Evolutionary conservation across 1,284 basidiomycete species (phyloP).

Genomic region (Malassezia brasiliensis): DNA sequence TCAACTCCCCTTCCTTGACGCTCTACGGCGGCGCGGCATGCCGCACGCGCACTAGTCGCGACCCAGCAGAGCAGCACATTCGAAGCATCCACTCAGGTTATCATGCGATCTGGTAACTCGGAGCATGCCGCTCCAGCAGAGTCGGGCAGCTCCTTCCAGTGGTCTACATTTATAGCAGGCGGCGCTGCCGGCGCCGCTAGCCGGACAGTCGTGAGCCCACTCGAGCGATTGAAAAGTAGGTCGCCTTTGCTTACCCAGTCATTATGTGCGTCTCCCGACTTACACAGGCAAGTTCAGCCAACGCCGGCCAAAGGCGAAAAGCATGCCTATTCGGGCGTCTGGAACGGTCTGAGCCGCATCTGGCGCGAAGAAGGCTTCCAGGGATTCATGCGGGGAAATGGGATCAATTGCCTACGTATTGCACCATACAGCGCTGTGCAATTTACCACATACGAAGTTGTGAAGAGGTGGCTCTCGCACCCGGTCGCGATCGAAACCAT

Average conservation of each 20-base stretch:
- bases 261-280: conserved; percentile 62
- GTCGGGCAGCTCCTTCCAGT: neutral
- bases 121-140: neutral
- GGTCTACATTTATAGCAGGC: conserved; percentile 57
- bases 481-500: neutral
- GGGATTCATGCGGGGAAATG: conserved; percentile 75
- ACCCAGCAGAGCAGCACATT: no score
- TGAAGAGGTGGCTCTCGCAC: conserved; percentile 54
- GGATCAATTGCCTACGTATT: conserved; percentile 84
- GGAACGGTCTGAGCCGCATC: conserved; percentile 54
- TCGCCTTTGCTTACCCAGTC: conserved; percentile 45
- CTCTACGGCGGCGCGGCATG: neutral
- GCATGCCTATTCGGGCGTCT: conserved; percentile 39
- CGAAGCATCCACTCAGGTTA: no score
- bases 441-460: conserved; percentile 74
- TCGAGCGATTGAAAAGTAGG: conserved; percentile 72
- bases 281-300: conserved; percentile 36
- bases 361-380: conserved; percentile 83
- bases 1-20: no score
- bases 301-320: conserved; percentile 15
- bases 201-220: conserved; percentile 78
- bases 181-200: conserved; percentile 58
- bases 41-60: neutral
- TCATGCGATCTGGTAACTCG: no score
- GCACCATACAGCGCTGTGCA: conserved; percentile 71